Conservation (phyloP, 495 filamentous ascomycete genomes). For the Endocarpon pusillum region DNA sequence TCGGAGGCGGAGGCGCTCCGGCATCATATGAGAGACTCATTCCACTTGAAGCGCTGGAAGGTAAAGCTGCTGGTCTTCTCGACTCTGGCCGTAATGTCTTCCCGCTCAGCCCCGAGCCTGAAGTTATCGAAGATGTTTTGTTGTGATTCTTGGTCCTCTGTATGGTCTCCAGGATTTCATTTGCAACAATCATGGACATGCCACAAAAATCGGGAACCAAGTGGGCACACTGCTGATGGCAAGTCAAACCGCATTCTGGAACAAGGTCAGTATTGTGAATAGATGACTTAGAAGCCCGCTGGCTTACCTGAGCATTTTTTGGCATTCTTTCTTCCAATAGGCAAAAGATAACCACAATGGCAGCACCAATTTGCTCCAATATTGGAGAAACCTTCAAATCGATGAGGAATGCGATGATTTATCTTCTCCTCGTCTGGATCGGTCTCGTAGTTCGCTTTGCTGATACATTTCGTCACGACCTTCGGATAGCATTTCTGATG, state of each 20-base stretch:
- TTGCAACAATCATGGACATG: constrained; percentile 96
- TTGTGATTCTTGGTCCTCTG: constrained; percentile 28
- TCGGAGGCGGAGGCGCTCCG: constrained; percentile 21
- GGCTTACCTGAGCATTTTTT: constrained; percentile 72
- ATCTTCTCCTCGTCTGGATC: constrained; percentile 98
- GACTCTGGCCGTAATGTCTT: constrained; percentile 45
- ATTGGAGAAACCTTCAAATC: constrained; percentile 86
- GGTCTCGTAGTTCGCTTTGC: constrained; percentile 93
- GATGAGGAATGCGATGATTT: constrained; percentile 96
- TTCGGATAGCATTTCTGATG: constrained; percentile 91
- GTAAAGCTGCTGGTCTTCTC: constrained; percentile 19
- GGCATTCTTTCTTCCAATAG: constrained; percentile 84
- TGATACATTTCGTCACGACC: constrained; percentile 99
- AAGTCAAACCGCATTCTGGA: constrained; percentile 80
- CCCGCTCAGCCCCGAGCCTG: constrained; percentile 42
- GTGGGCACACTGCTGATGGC: constrained; percentile 80
- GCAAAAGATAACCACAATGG: constrained; percentile 96
- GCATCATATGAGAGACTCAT: constrained; percentile 26
- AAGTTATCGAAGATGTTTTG: constrained; percentile 28
- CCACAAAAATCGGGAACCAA: constrained; percentile 98
- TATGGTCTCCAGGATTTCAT: constrained; percentile 56
- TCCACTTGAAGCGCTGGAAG: constrained; percentile 27
- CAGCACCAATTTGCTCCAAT: constrained; percentile 99
- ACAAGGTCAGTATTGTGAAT: constrained; percentile 12
- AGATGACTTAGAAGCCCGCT: not conserved